Evolutionary conservation across 108 stramenopile genomes (phyloP), one percentile per base, ranked within the genome.

Genomic region (Skeletonema grethae): DNA sequence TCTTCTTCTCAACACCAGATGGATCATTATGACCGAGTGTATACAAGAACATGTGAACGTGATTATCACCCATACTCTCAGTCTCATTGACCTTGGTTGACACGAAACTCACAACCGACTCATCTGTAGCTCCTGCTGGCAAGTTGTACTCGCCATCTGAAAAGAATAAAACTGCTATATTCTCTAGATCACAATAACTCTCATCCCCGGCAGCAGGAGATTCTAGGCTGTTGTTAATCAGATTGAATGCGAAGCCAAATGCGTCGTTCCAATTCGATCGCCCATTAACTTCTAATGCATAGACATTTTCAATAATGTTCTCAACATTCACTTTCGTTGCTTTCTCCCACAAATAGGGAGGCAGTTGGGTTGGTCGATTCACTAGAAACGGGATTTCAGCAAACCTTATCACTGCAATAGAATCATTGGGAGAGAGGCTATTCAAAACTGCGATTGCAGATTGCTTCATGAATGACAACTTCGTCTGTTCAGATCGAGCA

Each of bases 101-200:
- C 28, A 73, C 72, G 29, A 65, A 53, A 28, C 63, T 16, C 5
- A 68, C 46, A 35, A 73, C 43, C 18, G 69, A 41, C 16, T 61
- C 41, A 55, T 73, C 48, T 35, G 68, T 70, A 15, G 55, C 41
- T 29, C 36, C 79, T 12, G 29, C 45, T 39, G 76, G 75, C 18
- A 72, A 32, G 57, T 79, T 80, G 64, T 56, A 69, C 6, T 48
- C 63, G 12, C 79, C 79, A 41, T 80, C 79, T 7, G 72, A 69
- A 45, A 73, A 80, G 50, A 80, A 73, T 39, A 80, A 43, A 20
- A 80, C 24, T 50, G 72, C 79, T 29, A 80, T 72, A 32, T 80
- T 79, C 57, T 79, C 77, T 31, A 79, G 65, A 15, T 72, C 50
- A 61, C 77, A 53, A 53, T 7, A 79, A 55, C 18, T 66, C 22